Evolutionary conservation across 2,329 filamentous ascomycete genomes (phyloP), one percentile per base, ranked within the genome.

Genomic region (Phyllosticta capitalensis): DNA sequence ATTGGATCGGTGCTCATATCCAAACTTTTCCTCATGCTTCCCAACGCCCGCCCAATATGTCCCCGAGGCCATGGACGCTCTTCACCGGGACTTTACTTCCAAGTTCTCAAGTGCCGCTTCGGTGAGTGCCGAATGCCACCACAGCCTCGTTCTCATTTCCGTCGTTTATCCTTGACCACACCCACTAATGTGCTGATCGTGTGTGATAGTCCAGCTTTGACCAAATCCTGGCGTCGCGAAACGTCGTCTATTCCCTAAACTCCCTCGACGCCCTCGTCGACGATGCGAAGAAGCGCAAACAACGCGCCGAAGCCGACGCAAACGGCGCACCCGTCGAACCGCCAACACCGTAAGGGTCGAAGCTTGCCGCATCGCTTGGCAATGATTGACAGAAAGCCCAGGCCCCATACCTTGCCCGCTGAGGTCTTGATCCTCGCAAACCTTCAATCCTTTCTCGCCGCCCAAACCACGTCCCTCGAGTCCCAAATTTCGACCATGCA

Each of bases 21-120:
- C 75, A 54, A 85, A 85, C 65, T 87, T 86, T 68, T 77, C 81
- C 0, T 74, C 81, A 22, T 87, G 84, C 65, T 86, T 86, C 64
- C 83, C 84, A 0, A 87, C 84, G 0, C 79, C 83, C 1, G 81
- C 83, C 19, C 74, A 76, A 65, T 75, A 84, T 65, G 81, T 81
- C 10, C 79, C 82, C 1, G 79, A 78, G 24, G 78, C 78, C 50
- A 67, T 87, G 60, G 79, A 83, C 65, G 75, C 76, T 3, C 74
- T 87, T 21, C 82, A 83, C 72, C 74, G 78, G 58, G 81, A 85
- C 63, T 77, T 86, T 63, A 81, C 81, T 50, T 76, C 78, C 55
- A 79, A 83, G 64, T 69, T 86, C 56, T 81, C 83, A 64, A 78
- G 80, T 63, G 78, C 78, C 56, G 82, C 81, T 63, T 78, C 73